Conservation (phyloP, 441 rosid species). For the Daphne laureola region DNA sequence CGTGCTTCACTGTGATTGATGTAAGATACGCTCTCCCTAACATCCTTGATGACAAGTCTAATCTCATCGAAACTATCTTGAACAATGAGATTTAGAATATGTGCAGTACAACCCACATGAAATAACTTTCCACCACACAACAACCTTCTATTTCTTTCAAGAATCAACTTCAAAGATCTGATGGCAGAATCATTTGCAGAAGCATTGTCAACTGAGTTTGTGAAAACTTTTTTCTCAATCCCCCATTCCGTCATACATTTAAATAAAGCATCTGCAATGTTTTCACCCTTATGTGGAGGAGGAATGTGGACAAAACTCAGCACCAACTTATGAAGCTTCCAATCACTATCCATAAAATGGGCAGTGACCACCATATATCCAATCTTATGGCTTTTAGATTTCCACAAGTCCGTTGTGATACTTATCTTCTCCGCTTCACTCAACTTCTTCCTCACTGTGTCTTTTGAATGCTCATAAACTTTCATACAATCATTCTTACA, state of each 20-base stretch:
- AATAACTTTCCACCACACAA: conserved; percentile 1
- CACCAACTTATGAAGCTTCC: background rate
- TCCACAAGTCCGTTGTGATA: no score
- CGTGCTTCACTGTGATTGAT: background rate
- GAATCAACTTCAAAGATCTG: background rate
- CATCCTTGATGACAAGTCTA: background rate
- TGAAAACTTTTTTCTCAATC: background rate
- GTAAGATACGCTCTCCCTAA: background rate
- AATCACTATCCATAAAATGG: no score
- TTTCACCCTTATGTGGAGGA: background rate
- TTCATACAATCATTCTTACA: no score
- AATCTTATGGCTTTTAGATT: no score
- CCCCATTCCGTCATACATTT: background rate
- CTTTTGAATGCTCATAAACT: no score
- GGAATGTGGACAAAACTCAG: background rate
- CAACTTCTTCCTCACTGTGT: no score
- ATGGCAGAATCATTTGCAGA: background rate
- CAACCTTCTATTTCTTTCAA: background rate
- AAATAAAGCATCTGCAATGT: background rate
- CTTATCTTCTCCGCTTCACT: no score
- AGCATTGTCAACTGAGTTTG: conserved; percentile 6
- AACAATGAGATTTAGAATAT: background rate
- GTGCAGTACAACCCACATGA: background rate
- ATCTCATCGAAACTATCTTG: background rate
- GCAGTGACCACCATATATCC: no score